Conservation (phyloP, 208 protist genomes). For the Phytomonas sp. region DNA sequence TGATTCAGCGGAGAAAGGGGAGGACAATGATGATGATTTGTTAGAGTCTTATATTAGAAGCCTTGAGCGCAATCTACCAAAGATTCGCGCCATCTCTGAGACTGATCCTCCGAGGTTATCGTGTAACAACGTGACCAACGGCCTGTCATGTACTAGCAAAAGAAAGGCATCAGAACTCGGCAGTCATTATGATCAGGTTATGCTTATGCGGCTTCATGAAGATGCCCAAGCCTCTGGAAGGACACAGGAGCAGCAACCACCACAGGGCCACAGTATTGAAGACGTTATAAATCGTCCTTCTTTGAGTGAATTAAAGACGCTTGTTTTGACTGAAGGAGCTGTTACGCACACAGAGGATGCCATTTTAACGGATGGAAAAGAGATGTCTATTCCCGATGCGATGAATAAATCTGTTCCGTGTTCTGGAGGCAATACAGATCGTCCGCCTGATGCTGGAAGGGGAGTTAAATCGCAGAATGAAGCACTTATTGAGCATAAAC, state of each 20-base stretch:
- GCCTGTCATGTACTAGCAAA: not conserved
- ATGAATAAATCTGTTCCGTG: not conserved
- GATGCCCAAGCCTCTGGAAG: not conserved
- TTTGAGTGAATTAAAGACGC: not conserved
- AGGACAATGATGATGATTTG: slow-evolving; percentile 23
- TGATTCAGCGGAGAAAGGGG: not conserved
- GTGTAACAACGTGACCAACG: not conserved
- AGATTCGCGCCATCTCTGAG: not conserved
- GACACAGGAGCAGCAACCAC: not conserved
- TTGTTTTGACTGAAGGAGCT: not conserved
- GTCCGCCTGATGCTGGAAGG: not conserved
- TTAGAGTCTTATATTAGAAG: slow-evolving; percentile 36
- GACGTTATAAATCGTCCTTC: not conserved
- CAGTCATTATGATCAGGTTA: not conserved
- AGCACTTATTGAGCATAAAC: slow-evolving; percentile 11
- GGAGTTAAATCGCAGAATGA: not conserved
- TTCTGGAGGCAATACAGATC: not conserved
- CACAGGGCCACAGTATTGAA: not conserved
- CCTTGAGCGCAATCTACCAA: slow-evolving; percentile 19
- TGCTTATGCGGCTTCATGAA: not conserved
- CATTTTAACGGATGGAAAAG: not conserved
- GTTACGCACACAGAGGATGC: not conserved
- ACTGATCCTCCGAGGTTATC: not conserved
- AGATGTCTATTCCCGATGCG: not conserved
- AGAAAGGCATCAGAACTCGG: not conserved